Percentiles rank a stretch among this genome's conserved stretches.
These are phyloP conservation scores for Aspergillus viridinutans DNA, from an alignment of 2,329 filamentous ascomycete species.

Conservation along the genomic window DNA sequence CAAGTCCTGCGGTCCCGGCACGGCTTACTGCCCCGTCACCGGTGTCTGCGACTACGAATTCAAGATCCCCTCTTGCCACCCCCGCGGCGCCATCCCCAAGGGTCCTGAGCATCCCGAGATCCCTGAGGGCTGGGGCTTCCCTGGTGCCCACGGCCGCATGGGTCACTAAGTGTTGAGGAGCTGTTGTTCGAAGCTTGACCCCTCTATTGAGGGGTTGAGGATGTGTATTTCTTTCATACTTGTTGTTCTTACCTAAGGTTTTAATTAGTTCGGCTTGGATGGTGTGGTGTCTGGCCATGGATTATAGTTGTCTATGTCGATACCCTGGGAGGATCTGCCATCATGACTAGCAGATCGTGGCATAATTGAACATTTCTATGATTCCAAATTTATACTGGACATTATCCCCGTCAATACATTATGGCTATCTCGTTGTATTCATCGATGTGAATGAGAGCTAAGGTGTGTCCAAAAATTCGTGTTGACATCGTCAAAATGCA, in stretches of 20 bases:
- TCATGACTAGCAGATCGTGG: background rate
- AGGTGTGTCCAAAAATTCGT: no score
- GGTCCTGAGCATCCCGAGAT: no score
- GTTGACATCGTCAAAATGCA: background rate
- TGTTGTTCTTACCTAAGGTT: background rate
- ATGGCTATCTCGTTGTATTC: no score
- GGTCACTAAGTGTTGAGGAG: background rate
- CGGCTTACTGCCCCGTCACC: conserved; percentile 5
- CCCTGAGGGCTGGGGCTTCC: background rate
- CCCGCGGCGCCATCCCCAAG: background rate
- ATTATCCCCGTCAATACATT: no score
- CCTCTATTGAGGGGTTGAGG: background rate
- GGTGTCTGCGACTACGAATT: conserved; percentile 7
- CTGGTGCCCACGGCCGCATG: background rate
- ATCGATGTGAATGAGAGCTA: no score
- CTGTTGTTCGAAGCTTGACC: background rate
- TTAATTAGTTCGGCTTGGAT: background rate
- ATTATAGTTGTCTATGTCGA: background rate
- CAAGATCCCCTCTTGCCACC: conserved; percentile 4
- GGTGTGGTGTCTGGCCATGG: background rate
- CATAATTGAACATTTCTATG: background rate
- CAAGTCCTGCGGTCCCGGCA: conserved; percentile 9
- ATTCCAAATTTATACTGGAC: background rate
- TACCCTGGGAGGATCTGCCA: background rate
- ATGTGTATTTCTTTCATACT: background rate